phyloP scores from a whole-genome alignment of 768 basidiomycete species.

The Cubamyces sp. region DNA sequence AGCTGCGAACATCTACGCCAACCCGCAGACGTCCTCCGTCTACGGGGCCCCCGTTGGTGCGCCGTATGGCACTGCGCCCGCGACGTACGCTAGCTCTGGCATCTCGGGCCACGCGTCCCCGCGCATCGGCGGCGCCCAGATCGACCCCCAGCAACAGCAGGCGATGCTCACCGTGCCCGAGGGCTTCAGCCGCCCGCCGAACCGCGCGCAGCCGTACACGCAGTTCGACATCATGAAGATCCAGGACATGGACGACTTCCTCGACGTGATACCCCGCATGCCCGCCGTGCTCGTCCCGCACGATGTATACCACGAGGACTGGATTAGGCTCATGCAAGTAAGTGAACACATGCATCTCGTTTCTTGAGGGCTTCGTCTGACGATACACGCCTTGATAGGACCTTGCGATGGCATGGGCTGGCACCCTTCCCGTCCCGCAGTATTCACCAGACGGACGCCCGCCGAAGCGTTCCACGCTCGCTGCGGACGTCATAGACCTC shows the following conservation, averaged over 20 bases:
- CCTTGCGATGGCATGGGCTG: slow-evolving; percentile 73
- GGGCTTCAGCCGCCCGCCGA: slow-evolving; percentile 75
- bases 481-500: slow-evolving; percentile 73
- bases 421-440: slow-evolving; percentile 69
- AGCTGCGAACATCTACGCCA: slow-evolving; percentile 23
- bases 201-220: slow-evolving; percentile 65
- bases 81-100: slow-evolving; percentile 12
- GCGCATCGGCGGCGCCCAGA: slow-evolving; percentile 16
- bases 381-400: slow-evolving; percentile 49
- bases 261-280: slow-evolving; percentile 69
- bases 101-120: slow-evolving; percentile 22
- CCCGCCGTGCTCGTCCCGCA: slow-evolving; percentile 72
- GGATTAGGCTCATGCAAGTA: slow-evolving; percentile 80
- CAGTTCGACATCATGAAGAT: slow-evolving; percentile 74
- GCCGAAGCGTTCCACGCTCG: slow-evolving; percentile 60
- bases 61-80: slow-evolving; percentile 11
- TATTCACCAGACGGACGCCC: slow-evolving; percentile 49
- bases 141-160: slow-evolving; percentile 23
- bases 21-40: slow-evolving; percentile 4
- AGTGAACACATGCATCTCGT: slow-evolving; percentile 29
- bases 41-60: slow-evolving; percentile 24
- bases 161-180: slow-evolving; percentile 55
- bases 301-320: slow-evolving; percentile 79
- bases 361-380: background rate
- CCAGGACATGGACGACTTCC: slow-evolving; percentile 77